Evolutionary conservation across 1,139 yeast species (phyloP), one percentile per base, ranked within the genome.

Genomic region (Diutina rugosa): DNA sequence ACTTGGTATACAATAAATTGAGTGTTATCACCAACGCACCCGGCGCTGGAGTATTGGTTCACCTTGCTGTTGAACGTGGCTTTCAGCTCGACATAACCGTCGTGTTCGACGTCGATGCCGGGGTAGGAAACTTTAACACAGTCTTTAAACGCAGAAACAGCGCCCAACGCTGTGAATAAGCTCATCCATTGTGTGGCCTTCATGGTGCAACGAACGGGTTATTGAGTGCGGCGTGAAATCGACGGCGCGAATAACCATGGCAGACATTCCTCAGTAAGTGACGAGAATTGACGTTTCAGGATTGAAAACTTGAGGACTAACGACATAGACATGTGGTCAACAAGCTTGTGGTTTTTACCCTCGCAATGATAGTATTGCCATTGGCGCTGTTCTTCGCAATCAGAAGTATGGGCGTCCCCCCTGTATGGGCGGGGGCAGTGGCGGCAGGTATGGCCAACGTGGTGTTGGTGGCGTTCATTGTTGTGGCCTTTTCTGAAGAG

Each of bases 391-490:
- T 93, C 71, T 93, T 91, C 69, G 61, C 76, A 8, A 70, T 80
- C 45, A 90, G 86, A 64, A 76, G 73, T 63, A 62, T 79, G 35
- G 55, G 48, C 12, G 47, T 12, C 29, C 87, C 82, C 64, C 81
- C 96, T 5, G 72, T 90, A 16, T 72, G 85, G 54, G 87, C 96
- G 57, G 99, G 99, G 45, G 97, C 97, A 5, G 67, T 85, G 18
- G 96, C 97, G 41, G 98, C 98, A 0, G 73, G 84, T 21, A 83
- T 84, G 55, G 98, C 97, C 53, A 93, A 93, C 67, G 71, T 88
- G 14, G 97, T 93, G 46, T 77, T 93, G 62, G 81, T 91, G 57
- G 93, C 91, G 1, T 93, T 89, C 66, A 87, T 93, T 28, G 76
- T 90, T 18, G 91, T 82, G 56, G 98, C 99, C 0, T 90, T 91